Evolutionary conservation across 2,329 filamentous ascomycete genomes (phyloP), one percentile per base, ranked within the genome.

Genomic region (Botrytis tulipae): DNA sequence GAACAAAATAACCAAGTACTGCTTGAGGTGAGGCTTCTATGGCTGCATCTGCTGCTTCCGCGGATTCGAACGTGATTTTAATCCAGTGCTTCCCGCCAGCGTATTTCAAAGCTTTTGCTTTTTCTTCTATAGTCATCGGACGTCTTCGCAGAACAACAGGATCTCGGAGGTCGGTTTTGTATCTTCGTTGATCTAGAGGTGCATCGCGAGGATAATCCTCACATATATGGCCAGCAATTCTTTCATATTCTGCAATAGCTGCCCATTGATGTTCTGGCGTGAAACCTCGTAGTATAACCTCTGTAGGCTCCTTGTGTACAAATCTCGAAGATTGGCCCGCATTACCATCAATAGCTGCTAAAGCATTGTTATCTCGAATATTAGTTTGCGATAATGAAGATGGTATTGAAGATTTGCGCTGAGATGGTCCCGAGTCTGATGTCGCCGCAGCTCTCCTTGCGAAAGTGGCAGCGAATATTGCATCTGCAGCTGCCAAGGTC

Each of bases 31-130:
- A 93, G 71, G 88, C 87, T 80, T 88, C 91, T 60, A 91, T 83
- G 35, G 92, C 92, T 18, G 89, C 85, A 74, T 93, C 91, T 32
- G 91, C 92, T 2, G 92, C 90, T 77, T 92, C 88, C 67, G 87
- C 86, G 60, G 90, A 93, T 82, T 94, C 92, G 79, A 94, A 95
- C 0, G 92, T 95, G 72, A 95, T 86, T 82, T 94, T 94, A 78
- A 98, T 94, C 95, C 95, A 98, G 84, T 97, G 93, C 78, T 92
- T 88, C 61, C 95, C 95, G 68, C 94, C 93, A 63, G 91, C 92
- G 75, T 93, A 94, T 75, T 87, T 89, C 82, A 95, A 94, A 80
- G 95, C 93, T 81, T 95, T 92, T 71, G 87, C 86, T 73, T 94
- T 89, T 78, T 97, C 93, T 54, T 92, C 91, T 29, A 88, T 84